Conservation (phyloP, 2,329 filamentous ascomycete species). For the Phialophora chinensis region DNA sequence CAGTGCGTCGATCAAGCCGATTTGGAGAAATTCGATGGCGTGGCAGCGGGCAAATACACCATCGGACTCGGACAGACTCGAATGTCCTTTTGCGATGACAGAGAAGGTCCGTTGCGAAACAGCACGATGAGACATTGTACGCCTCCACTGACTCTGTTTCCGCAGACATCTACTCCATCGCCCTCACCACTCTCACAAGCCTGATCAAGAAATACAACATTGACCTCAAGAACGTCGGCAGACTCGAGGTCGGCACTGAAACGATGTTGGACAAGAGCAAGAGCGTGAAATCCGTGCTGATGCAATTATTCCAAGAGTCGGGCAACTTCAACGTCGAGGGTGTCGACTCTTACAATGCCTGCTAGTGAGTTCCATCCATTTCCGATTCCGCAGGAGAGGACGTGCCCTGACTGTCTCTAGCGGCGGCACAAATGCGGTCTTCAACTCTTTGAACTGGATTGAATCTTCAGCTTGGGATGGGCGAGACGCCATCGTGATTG, state of each 20-base stretch:
- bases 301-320: constrained; percentile 75
- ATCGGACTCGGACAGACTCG: constrained; percentile 89
- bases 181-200: constrained; percentile 77
- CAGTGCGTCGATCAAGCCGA: constrained; percentile 85
- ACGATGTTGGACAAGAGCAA: constrained; percentile 88
- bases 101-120: constrained; percentile 68
- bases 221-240: constrained; percentile 76
- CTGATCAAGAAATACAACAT: constrained; percentile 84
- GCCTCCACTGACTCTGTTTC: constrained; percentile 19
- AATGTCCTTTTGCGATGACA: constrained; percentile 91
- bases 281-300: constrained; percentile 85
- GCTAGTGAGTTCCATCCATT: constrained; percentile 58
- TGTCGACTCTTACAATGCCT: constrained; percentile 82
- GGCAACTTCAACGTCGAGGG: constrained; percentile 85
- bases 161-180: constrained; percentile 86
- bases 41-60: constrained; percentile 82
- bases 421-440: constrained; percentile 81
- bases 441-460: constrained; percentile 84
- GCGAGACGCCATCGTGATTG: constrained; percentile 77
- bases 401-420: constrained; percentile 25
- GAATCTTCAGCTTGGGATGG: constrained; percentile 89
- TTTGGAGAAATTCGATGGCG: constrained; percentile 86
- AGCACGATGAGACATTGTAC: background rate
- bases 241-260: constrained; percentile 84
- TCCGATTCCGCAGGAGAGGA: background rate